phyloP scores from a whole-genome alignment of 306 rosid genomes.

The Prinsepia uniflora region DNA sequence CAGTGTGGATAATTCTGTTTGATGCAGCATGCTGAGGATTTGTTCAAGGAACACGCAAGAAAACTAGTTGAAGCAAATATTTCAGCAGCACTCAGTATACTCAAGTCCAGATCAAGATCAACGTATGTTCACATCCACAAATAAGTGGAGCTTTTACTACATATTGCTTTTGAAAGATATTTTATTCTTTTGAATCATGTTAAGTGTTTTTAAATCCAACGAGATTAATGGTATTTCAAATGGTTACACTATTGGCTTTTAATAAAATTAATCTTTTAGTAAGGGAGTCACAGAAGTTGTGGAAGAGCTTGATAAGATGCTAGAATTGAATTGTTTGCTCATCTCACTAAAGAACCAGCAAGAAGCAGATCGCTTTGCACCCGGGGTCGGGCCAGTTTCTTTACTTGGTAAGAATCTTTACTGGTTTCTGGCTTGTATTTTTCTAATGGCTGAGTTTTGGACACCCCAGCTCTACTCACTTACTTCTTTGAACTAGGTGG shows the following conservation, averaged over 20 bases:
- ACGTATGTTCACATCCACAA: constrained; percentile 41
- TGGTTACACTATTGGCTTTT: constrained; percentile 22
- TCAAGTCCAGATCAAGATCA: constrained; percentile 83
- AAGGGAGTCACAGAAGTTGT: constrained; percentile 55
- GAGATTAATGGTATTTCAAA: constrained; percentile 1
- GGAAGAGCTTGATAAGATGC: constrained; percentile 63
- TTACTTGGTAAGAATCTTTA: constrained; percentile 51
- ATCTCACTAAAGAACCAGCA: constrained; percentile 74
- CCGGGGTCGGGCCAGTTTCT: constrained; percentile 85
- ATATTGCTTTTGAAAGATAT: background rate
- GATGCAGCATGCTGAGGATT: constrained; percentile 73
- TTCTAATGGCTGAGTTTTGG: constrained; percentile 10
- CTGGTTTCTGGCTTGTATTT: constrained; percentile 10
- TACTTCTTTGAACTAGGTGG: constrained; percentile 60
- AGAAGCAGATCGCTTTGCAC: constrained; percentile 66
- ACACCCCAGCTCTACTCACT: constrained; percentile 23
- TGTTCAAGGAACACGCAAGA: constrained; percentile 70
- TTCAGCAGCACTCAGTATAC: constrained; percentile 52
- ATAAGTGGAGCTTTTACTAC: constrained; percentile 8
- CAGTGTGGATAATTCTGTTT: constrained; percentile 21
- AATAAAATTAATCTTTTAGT: constrained; percentile 47
- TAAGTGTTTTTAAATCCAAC: constrained; percentile 6
- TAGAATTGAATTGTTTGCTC: constrained; percentile 64
- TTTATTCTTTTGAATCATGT: constrained; percentile 6
- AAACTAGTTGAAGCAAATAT: constrained; percentile 77